Evolutionary conservation across 1,284 basidiomycete genomes (phyloP).

Genomic region (Boletus holoroseus): DNA sequence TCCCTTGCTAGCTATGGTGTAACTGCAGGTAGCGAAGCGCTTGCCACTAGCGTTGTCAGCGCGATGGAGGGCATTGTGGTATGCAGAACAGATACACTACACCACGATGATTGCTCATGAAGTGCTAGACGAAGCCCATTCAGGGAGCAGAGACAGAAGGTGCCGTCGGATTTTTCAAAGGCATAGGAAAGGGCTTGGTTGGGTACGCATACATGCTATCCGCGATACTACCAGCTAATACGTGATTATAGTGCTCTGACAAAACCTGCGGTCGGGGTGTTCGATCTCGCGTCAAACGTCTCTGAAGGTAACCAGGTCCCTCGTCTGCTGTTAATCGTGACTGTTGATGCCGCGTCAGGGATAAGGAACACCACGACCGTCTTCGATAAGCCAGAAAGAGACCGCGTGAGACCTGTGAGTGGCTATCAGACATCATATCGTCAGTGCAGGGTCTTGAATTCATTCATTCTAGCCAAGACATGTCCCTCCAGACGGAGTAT

Average conservation of each 20-base stretch:
- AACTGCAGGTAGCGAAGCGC: constrained; percentile 88
- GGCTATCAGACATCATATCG: background rate
- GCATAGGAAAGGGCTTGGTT: constrained; percentile 93
- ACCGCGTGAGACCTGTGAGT: constrained; percentile 77
- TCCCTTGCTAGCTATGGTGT: constrained; percentile 74
- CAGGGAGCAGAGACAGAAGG: constrained; percentile 96
- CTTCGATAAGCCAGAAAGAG: constrained; percentile 89
- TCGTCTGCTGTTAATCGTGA: background rate
- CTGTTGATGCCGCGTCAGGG: constrained; percentile 36
- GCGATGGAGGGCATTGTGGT: constrained; percentile 96
- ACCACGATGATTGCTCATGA: background rate
- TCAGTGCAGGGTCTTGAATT: background rate
- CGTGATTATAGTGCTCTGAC: constrained; percentile 67
- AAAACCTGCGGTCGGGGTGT: constrained; percentile 95
- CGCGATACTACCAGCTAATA: constrained; percentile 16
- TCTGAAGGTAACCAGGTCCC: constrained; percentile 65
- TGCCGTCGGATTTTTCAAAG: constrained; percentile 95
- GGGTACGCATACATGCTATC: constrained; percentile 52
- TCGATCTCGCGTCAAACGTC: constrained; percentile 93
- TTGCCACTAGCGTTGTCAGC: constrained; percentile 91
- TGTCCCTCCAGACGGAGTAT: constrained; percentile 79
- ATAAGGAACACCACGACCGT: constrained; percentile 98
- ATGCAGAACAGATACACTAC: constrained; percentile 27
- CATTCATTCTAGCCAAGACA: constrained; percentile 63
- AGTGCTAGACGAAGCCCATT: constrained; percentile 78